Evolutionary conservation across 768 basidiomycete species (phyloP), one percentile per base, ranked within the genome.

Genomic region (Suillus brevipes): DNA sequence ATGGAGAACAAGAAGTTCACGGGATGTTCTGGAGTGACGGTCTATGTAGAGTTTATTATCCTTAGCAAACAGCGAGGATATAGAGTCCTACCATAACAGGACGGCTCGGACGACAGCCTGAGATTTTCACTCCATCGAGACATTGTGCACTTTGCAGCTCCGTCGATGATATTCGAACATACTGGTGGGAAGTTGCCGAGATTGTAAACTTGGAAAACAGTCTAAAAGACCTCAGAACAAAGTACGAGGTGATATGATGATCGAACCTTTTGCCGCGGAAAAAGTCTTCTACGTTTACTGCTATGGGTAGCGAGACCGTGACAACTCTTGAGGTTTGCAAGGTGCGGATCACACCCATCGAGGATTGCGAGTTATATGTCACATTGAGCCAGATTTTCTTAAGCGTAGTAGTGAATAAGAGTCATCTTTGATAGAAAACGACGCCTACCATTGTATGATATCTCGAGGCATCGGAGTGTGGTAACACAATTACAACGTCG

Each of bases 261-360:
- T 53, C 82, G 52, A 43, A 95, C 97, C 87, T 89, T 63, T 86
- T 81, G 34, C 90, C 90, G 25, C 97, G 87, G 81, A 99, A 98
- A 77, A 94, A 96, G 74, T 99, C 97, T 77, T 98, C 92, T 0
- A 99, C 97, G 64, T 96, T 97, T 64, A 98, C 92, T 3, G 91
- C 87, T 52, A 99, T 81, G 0, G 97, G 96, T 4, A 98, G 81
- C 0, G 90, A 83, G 8, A 90, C 87, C 16, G 84, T 81, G 5
- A 96, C 80, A 3, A 82, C 75, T 64, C 85, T 83, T 14, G 84
- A 82, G 37, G 85, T 80, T 45, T 79, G 80, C 34, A 93, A 74
- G 6, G 75, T 83, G 43, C 94, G 84, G 18, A 76, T 75, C 6
- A 89, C 68, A 4, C 77, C 77, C 1, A 88, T 83, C 65, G 90